Evolutionary conservation across 1,139 yeast genomes (phyloP).

Genomic region (Pichia sp.): DNA sequence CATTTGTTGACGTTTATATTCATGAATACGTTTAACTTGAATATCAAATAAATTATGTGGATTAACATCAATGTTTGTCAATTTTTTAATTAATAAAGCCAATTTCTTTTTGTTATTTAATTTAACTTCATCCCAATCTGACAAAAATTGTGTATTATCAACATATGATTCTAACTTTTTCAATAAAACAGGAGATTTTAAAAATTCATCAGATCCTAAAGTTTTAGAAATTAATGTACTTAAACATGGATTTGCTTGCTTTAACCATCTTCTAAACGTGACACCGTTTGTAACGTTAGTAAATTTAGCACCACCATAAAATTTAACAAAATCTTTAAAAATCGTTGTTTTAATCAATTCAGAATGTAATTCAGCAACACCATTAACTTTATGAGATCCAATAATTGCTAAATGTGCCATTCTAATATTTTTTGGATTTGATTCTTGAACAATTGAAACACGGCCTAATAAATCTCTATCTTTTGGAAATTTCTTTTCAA

Average conservation of each 20-base stretch:
- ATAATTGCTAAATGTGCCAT: constrained; percentile 90
- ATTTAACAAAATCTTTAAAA: constrained; percentile 80
- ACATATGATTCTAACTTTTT: constrained; percentile 62
- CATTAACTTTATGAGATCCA: constrained; percentile 91
- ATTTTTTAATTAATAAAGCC: constrained; percentile 61
- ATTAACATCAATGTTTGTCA: constrained; percentile 65
- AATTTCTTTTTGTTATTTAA: constrained; percentile 61
- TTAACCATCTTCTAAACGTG: constrained; percentile 95
- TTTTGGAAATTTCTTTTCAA: constrained; percentile 68
- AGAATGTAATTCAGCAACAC: constrained; percentile 93
- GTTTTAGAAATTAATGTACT: constrained; percentile 66
- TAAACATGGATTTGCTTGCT: constrained; percentile 83
- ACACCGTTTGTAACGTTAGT: constrained; percentile 93
- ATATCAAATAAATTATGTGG: constrained; percentile 77
- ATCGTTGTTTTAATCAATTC: constrained; percentile 85
- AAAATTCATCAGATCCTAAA: constrained; percentile 62
- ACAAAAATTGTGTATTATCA: constrained; percentile 63
- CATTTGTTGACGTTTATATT: constrained; percentile 91
- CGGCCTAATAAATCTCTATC: constrained; percentile 58
- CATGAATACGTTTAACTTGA: constrained; percentile 93
- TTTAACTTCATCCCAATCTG: constrained; percentile 68
- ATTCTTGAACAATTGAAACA: constrained; percentile 84
- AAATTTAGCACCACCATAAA: constrained; percentile 77
- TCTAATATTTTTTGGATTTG: constrained; percentile 71
- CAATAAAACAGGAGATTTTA: constrained; percentile 63